A percentile compares a stretch with the other conserved stretches of the same genome.
Conservation (phyloP, 148 eudicot genomes). For the Fagopyrum tataricum region DNA sequence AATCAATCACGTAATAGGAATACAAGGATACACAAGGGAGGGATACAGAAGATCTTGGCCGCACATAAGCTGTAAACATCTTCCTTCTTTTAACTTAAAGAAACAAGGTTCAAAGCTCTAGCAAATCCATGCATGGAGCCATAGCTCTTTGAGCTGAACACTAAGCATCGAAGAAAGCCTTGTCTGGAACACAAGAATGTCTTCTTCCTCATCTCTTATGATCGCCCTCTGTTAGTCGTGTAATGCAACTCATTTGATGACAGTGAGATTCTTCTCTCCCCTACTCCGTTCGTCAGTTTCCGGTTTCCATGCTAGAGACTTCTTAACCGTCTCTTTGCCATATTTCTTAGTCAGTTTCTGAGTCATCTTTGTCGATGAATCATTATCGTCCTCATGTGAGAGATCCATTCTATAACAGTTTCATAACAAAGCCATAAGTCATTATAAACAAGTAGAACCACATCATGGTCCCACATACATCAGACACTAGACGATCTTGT, state of each 20-base stretch:
- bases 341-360: constrained; percentile 1
- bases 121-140: constrained; percentile 78
- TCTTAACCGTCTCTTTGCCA: constrained; percentile 16
- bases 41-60: no score
- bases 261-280: constrained; percentile 35
- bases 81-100: constrained; percentile 50
- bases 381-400: not conserved
- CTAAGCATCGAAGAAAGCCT: constrained; percentile 80
- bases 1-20: no score
- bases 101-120: constrained; percentile 72
- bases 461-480: no score
- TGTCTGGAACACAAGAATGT: constrained; percentile 86
- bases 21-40: no score
- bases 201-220: constrained; percentile 96
- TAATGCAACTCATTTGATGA: constrained; percentile 85
- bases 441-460: no score
- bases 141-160: constrained; percentile 76
- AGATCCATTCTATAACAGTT: no score
- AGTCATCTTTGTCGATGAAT: not conserved
- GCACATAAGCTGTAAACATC: not conserved
- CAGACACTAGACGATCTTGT: no score
- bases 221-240: constrained; percentile 70
- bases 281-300: constrained; percentile 29
- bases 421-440: no score
- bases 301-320: constrained; percentile 16